These are phyloP conservation scores for Trichosporon coremiiforme DNA, from an alignment of 1,284 basidiomycete species.

Conservation along the genomic window DNA sequence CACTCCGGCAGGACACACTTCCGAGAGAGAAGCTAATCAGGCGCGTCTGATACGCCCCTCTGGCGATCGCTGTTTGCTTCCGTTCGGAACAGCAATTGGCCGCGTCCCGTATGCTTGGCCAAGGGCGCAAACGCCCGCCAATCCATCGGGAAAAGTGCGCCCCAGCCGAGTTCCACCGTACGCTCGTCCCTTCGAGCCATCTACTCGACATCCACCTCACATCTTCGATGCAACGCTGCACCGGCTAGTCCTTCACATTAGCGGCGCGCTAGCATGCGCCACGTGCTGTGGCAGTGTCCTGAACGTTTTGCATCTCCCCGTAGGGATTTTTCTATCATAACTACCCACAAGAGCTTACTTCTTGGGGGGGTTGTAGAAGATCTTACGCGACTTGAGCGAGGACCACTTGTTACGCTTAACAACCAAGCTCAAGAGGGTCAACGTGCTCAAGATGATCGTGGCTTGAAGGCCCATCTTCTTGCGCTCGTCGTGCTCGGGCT, in stretches of 20 bases:
- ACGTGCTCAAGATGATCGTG: conserved; percentile 80
- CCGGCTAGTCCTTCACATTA: background rate
- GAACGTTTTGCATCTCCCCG: conserved; percentile 23
- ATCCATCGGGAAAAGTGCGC: conserved; percentile 10
- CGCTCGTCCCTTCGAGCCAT: background rate
- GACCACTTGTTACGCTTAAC: conserved; percentile 22
- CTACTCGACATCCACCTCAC: too few relatives aligned
- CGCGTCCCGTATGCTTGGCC: background rate
- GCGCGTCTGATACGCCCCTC: background rate
- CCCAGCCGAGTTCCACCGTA: background rate
- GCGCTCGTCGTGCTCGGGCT: conserved; percentile 96
- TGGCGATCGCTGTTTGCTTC: background rate
- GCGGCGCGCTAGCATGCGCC: background rate
- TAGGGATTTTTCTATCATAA: conserved; percentile 7
- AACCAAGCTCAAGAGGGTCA: conserved; percentile 60
- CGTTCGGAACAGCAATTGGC: conserved; percentile 10
- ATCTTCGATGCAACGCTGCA: background rate
- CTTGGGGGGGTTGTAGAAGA: conserved; percentile 25
- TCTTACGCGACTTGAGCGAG: conserved; percentile 19
- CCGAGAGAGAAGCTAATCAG: background rate
- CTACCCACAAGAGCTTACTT: conserved; percentile 1
- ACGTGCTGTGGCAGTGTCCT: background rate
- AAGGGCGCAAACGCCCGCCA: background rate
- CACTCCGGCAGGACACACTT: too few relatives aligned
- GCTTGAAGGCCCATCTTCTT: conserved; percentile 92